Percentiles rank a stretch among this genome's conserved stretches.
Conservation (phyloP, 306 rosid genomes). For the Dryas alaskensis region DNA sequence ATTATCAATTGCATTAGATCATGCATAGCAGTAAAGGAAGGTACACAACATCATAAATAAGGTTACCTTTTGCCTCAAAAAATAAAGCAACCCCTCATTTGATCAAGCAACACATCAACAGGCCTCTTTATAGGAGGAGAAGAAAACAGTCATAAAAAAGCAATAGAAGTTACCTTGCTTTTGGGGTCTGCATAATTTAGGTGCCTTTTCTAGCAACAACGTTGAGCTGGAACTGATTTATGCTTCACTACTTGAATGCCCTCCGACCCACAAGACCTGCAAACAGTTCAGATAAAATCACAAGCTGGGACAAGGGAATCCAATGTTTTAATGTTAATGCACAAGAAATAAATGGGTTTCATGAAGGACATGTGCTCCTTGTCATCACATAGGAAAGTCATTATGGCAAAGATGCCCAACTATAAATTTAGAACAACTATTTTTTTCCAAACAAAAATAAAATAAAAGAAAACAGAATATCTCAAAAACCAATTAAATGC, state of each 20-base stretch:
- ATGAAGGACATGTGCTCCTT: conserved; percentile 50
- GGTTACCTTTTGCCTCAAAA: not conserved
- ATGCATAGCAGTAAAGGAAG: not conserved
- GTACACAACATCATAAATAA: not conserved
- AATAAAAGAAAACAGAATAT: conserved; percentile 11
- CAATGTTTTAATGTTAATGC: conserved; percentile 44
- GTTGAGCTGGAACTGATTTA: conserved; percentile 27
- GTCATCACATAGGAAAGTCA: conserved; percentile 37
- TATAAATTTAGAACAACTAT: conserved; percentile 13
- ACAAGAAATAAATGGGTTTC: conserved; percentile 58
- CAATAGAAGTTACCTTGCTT: conserved; percentile 69
- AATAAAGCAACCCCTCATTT: not conserved
- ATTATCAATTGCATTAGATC: not conserved
- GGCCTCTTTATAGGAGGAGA: conserved; percentile 15
- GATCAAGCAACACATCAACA: conserved; percentile 22
- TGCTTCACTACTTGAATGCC: conserved; percentile 54
- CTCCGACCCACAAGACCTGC: conserved; percentile 71
- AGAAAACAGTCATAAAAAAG: conserved; percentile 18
- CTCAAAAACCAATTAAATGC: conserved; percentile 10
- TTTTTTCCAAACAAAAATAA: conserved; percentile 16
- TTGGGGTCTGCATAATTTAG: conserved; percentile 87
- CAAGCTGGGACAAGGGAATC: conserved; percentile 55
- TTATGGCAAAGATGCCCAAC: conserved; percentile 40
- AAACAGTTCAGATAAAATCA: conserved; percentile 45
- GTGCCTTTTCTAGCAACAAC: conserved; percentile 32